These are phyloP conservation scores for Gynandropsis gynandra DNA, from an alignment of 345 rosid genomes.

Conservation along the genomic window DNA sequence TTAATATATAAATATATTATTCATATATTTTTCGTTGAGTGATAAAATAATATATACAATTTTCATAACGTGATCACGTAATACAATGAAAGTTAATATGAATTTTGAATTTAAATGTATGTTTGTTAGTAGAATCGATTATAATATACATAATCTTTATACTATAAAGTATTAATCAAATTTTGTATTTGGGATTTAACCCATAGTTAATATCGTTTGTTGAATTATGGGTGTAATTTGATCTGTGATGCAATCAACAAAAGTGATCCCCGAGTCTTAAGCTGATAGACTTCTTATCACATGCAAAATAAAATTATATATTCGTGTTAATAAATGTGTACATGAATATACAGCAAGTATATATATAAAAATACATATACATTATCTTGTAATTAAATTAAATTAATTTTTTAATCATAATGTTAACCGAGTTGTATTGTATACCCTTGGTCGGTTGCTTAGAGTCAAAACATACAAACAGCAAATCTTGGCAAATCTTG, in stretches of 20 bases:
- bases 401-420: not conserved
- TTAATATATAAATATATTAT: too few relatives aligned
- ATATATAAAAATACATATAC: conserved; percentile 8
- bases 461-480: conserved; percentile 20
- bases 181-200: too few relatives aligned
- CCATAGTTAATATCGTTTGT: too few relatives aligned
- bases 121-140: too few relatives aligned
- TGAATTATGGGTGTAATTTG: conserved; percentile 2
- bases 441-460: conserved; percentile 16
- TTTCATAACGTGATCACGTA: too few relatives aligned
- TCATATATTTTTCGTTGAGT: too few relatives aligned
- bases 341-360: not conserved
- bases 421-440: conserved; percentile 15
- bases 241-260: conserved; percentile 17
- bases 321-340: conserved; percentile 14
- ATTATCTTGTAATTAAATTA: conserved; percentile 14
- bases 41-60: too few relatives aligned
- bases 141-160: too few relatives aligned
- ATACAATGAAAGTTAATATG: too few relatives aligned
- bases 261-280: conserved; percentile 24
- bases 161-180: too few relatives aligned
- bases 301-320: conserved; percentile 21
- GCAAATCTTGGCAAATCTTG: conserved; percentile 18
- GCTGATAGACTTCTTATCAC: conserved; percentile 25
- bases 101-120: too few relatives aligned